phyloP scores from a whole-genome alignment of 352 stramenopile species.

The Phytophthora macrochlamydospora region DNA sequence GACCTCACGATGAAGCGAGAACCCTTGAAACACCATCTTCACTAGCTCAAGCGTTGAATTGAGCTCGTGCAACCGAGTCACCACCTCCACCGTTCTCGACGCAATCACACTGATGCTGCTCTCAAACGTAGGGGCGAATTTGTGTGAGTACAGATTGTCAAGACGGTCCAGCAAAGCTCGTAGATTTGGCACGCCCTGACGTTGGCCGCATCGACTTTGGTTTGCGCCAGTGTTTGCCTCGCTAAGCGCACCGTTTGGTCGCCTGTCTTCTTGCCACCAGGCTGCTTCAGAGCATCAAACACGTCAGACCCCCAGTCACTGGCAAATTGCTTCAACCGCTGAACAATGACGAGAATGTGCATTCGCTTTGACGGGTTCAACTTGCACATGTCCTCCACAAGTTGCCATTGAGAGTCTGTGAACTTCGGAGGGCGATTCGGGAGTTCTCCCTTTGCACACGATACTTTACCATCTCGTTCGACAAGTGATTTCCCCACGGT shows the following conservation, averaged over 20 bases:
- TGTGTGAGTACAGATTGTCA: not conserved
- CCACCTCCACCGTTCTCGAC: not conserved
- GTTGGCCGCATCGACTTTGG: not conserved
- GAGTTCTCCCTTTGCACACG: not conserved
- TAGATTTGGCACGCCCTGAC: not conserved
- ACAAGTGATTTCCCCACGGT: not conserved
- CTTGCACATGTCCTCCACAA: not conserved
- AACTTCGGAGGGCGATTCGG: not conserved
- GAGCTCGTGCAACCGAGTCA: not conserved
- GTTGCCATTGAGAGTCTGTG: not conserved
- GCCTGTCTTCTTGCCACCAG: not conserved
- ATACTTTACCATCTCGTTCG: not conserved
- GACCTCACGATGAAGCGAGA: not conserved
- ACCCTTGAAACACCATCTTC: not conserved
- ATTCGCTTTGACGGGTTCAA: not conserved
- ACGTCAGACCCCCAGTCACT: not conserved
- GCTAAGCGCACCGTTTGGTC: too few relatives aligned
- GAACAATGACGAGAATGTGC: not conserved
- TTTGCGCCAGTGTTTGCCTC: not conserved
- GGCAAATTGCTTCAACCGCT: not conserved
- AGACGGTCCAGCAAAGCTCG: not conserved
- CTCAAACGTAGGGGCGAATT: not conserved
- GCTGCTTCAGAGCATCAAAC: not conserved
- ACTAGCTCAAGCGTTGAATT: not conserved
- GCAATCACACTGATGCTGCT: not conserved